Conservation (phyloP, 352 stramenopile species). For the Phytophthora capsici region DNA sequence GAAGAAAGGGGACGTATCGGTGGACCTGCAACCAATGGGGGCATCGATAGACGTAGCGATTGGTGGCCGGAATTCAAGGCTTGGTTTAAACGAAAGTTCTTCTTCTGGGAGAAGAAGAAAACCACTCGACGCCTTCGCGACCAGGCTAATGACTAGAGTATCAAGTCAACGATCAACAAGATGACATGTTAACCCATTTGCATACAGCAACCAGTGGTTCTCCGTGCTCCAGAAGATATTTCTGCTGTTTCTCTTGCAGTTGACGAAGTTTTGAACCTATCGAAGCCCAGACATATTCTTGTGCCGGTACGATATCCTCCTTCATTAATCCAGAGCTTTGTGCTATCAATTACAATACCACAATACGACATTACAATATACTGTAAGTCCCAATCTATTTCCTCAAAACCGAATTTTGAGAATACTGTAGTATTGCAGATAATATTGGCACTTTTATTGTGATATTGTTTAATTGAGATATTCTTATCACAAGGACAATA, state of each 20-base stretch:
- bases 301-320: slow-evolving; percentile 6
- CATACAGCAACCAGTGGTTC: neutral
- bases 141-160: no score
- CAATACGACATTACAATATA: no score
- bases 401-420: no score
- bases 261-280: slow-evolving; percentile 22
- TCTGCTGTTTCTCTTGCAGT: slow-evolving; percentile 22
- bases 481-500: no score
- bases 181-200: no score
- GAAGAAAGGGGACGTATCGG: neutral
- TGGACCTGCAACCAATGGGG: neutral
- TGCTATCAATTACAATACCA: no score
- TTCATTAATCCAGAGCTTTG: neutral
- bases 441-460: no score
- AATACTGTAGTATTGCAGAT: no score
- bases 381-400: no score
- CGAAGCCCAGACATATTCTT: slow-evolving; percentile 10
- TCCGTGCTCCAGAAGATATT: slow-evolving; percentile 10
- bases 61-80: neutral
- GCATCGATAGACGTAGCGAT: neutral
- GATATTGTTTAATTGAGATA: no score
- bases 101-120: neutral
- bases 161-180: no score
- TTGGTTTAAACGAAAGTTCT: slow-evolving; percentile 1
- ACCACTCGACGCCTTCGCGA: no score